These are phyloP conservation scores for Amanita inopinata DNA, from an alignment of 768 basidiomycete species.

Conservation along the genomic window DNA sequence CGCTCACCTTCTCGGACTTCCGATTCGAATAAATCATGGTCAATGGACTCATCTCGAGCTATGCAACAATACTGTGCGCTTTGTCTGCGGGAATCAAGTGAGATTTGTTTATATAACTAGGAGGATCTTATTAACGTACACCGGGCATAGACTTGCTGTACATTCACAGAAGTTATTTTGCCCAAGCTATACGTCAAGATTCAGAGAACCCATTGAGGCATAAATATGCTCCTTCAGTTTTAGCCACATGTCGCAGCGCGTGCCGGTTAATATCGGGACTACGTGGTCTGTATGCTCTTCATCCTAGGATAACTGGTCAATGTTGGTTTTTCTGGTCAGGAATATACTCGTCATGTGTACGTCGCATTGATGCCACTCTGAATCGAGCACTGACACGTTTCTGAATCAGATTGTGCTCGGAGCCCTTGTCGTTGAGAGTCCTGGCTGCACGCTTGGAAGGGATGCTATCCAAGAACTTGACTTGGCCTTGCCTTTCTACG, in stretches of 20 bases:
- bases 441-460: conserved; percentile 30
- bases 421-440: conserved; percentile 35
- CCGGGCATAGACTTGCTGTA: conserved; percentile 28
- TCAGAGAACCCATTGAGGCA: conserved; percentile 34
- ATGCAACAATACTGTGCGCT: conserved; percentile 36
- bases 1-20: conserved; percentile 25
- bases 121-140: not conserved
- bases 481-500: conserved; percentile 28
- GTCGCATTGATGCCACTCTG: conserved; percentile 16
- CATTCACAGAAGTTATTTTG: conserved; percentile 41
- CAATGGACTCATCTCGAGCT: conserved; percentile 25
- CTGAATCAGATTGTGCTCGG: conserved; percentile 32
- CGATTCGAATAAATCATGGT: conserved; percentile 29
- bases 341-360: conserved; percentile 39
- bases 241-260: conserved; percentile 34
- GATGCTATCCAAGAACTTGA: conserved; percentile 31
- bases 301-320: conserved; percentile 23
- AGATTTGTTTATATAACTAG: conserved; percentile 13
- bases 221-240: conserved; percentile 35
- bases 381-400: conserved; percentile 12
- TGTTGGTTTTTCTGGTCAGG: conserved; percentile 46
- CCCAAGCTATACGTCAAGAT: conserved; percentile 32
- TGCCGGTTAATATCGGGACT: conserved; percentile 31
- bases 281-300: conserved; percentile 24
- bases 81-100: conserved; percentile 36